These are phyloP conservation scores for Apiotrichum domesticum DNA, from an alignment of 1,284 basidiomycete species.

Conservation along the genomic window DNA sequence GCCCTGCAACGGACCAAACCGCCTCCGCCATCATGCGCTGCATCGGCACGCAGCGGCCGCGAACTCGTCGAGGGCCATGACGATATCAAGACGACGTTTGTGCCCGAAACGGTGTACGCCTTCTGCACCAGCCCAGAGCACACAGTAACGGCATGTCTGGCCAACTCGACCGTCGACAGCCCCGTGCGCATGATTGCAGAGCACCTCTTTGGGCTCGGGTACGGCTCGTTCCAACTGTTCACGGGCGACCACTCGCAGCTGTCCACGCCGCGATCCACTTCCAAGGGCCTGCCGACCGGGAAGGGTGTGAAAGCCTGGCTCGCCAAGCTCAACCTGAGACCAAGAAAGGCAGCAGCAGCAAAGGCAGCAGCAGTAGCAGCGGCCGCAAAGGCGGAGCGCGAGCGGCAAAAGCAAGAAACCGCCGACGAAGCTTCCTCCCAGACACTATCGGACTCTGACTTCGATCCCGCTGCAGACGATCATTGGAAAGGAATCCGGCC, in stretches of 20 bases:
- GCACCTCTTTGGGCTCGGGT: constrained; percentile 19
- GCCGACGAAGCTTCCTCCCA: constrained; percentile 1
- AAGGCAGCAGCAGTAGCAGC: background rate
- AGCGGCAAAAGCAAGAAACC: background rate
- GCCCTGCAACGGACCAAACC: background rate
- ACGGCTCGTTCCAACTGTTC: constrained; percentile 14
- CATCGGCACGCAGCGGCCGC: constrained; percentile 8
- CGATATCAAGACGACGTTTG: constrained; percentile 9
- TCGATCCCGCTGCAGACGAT: constrained; percentile 7
- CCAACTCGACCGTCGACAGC: constrained; percentile 19
- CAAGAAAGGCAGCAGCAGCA: background rate
- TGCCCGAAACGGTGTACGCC: constrained; percentile 14
- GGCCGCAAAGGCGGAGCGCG: background rate
- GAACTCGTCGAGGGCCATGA: constrained; percentile 13
- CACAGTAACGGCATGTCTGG: constrained; percentile 14
- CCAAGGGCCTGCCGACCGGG: background rate
- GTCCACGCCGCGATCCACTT: background rate
- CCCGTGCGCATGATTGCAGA: constrained; percentile 21
- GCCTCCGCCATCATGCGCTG: constrained; percentile 1
- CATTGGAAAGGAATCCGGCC: constrained; percentile 4
- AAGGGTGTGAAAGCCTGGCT: constrained; percentile 7
- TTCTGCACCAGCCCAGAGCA: constrained; percentile 16
- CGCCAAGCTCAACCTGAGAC: constrained; percentile 5
- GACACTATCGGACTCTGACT: constrained; percentile 5
- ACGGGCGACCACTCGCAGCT: constrained; percentile 3